Base-by-base conservation (phyloP, 805 yeast species). In the Teunomyces pallodes region DNA sequence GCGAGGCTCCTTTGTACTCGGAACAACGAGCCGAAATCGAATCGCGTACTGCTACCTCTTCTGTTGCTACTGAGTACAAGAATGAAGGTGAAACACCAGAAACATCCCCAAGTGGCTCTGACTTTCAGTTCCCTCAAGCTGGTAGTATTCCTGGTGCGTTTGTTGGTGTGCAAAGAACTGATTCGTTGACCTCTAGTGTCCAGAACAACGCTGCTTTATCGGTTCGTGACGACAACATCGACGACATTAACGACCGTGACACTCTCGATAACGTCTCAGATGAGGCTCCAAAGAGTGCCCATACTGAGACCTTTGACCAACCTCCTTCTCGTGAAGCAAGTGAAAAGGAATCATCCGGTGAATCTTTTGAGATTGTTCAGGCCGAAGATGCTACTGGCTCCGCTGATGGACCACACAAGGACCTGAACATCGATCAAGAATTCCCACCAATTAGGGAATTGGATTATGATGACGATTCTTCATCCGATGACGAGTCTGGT, bases 121-220 rank as follows among this genome's bases (percentile, higher is more conserved):
- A 77, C 16, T 76, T 70, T 64, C 74, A 72, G 46, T 74, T 71
- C 53, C 54, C 59, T 6, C 56, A 51, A 43, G 64, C 65, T 9
- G 71, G 66, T 2, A 76, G 76, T 1, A 68, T 73, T 70, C 72
- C 73, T 1, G 75, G 77, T n/a, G 76, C 64, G 3, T 60, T 70
- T 42, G 70, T 69, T 12, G 75, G 75, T 7, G 75, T 73, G 5
- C 74, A 81, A 76, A 48, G 94, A 57, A 87, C 95, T 2, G 87
- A 84, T 49, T 87, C 96, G 0, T 80, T 87, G 35, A 87, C 97
- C 0, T 90, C 97, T 0, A 87, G 96, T 39, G 95, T 90, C 30
- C 92, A 87, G 58, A 91, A 91, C 68, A 90, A 92, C 64, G 90
- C 97, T 2, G 91, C 97, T 0, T 81, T 83, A 66, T 87, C 96